A percentile compares a stretch with the other conserved stretches of the same genome.
Evolutionary conservation across 768 basidiomycete species (phyloP).

Genomic region (Psilocybe sp.): DNA sequence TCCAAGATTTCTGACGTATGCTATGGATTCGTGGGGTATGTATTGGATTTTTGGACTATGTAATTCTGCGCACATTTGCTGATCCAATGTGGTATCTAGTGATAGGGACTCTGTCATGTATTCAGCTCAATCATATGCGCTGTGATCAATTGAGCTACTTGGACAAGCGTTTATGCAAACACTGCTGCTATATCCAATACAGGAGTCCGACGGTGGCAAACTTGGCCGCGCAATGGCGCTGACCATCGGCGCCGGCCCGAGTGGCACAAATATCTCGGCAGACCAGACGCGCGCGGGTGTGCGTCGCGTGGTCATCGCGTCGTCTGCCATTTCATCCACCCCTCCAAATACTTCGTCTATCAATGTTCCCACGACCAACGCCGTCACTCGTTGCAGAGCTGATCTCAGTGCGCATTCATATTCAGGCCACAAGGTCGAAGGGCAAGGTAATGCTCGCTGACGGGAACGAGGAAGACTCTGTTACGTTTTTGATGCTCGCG

Average conservation of each 20-base stretch:
- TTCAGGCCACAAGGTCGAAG: background rate
- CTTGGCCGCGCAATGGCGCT: conserved; percentile 36
- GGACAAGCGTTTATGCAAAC: no score
- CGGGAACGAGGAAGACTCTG: conserved; percentile 46
- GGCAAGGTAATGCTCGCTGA: conserved; percentile 53
- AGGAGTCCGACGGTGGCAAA: no score
- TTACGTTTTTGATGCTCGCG: conserved; percentile 69
- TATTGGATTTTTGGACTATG: no score
- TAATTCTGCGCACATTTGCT: no score
- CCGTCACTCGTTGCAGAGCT: conserved; percentile 6
- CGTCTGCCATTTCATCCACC: conserved; percentile 30
- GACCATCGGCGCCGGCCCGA: conserved; percentile 56
- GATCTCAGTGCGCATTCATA: conserved; percentile 3
- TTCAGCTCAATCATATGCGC: no score
- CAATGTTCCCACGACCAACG: background rate
- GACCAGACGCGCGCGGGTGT: conserved; percentile 50
- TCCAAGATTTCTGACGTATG: no score
- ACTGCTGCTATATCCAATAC: no score
- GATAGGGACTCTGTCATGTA: no score
- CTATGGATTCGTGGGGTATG: no score
- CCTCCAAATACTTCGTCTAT: no score
- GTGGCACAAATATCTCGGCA: conserved; percentile 62
- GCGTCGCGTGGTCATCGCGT: conserved; percentile 56
- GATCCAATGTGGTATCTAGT: no score
- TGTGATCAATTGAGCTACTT: no score